Evolutionary conservation across 352 stramenopile genomes (phyloP), one percentile per base, ranked within the genome.

Genomic region (Peronospora tabacina): DNA sequence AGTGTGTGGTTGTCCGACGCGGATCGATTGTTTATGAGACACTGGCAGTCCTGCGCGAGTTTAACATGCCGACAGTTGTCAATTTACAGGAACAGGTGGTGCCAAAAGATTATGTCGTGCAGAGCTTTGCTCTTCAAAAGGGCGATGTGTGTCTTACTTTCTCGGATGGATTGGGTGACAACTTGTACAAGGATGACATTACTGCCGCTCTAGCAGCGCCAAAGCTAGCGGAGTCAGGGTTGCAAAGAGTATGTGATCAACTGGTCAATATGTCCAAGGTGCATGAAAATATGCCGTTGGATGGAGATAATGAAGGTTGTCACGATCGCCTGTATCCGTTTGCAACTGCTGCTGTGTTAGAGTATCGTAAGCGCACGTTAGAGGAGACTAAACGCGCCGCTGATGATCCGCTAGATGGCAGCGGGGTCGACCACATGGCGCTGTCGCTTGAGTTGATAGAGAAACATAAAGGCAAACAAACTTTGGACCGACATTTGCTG

Each of bases 151-250:
- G 22, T 26, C 22, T 91, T 11, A 86, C 75, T 2, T 89, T 91
- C 48, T 86, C 75, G 10, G 81, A 91, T 36, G 81, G 81, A 34
- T 38, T 91, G 32, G 75, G 69, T 48, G 81, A 91, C 48, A 91
- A 91, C 44, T 32, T 91, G 20, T 91, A 87, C 64, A 85, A 86
- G 45, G 72, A 87, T 33, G 77, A 91, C 39, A 68, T 91, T 28
- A 45, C 71, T 9, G 49, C 43, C 2, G 61, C 48, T 17, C 40
- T 69, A 0, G 44, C 32, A 11, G 39, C 49, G 0, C 54, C 48
- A 5, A 5, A 26, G 22, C 22, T 26, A 2, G 5, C 7, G 8
- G 63, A 69, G 46, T 19, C 44, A 0, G 61, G 52, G 7, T 26
- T 26, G 7, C 22, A 26, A 26, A 47, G 55, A 24, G 55, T 79